Percentiles rank a stretch among this genome's conserved stretches.
Evolutionary conservation across 495 filamentous ascomycete genomes (phyloP).

Genomic region (Paragyromitra xinjiangensis): DNA sequence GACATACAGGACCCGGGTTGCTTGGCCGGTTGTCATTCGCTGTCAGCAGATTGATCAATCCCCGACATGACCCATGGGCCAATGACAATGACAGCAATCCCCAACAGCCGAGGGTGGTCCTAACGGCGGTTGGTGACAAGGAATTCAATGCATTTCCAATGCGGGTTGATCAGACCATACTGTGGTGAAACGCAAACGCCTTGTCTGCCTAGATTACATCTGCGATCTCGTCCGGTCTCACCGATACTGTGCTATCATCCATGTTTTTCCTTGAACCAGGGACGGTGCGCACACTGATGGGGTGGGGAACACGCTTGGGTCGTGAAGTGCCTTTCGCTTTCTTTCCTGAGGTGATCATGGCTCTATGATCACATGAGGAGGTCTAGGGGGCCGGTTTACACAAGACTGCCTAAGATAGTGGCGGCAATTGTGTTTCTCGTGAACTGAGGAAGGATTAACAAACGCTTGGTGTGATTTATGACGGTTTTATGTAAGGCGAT

Average conservation of each 20-base stretch:
- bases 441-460: not conserved
- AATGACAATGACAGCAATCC: slow-evolving; percentile 16
- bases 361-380: not conserved
- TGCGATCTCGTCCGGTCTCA: not conserved
- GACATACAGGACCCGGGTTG: slow-evolving; percentile 9
- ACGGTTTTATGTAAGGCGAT: not conserved
- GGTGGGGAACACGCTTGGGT: not conserved
- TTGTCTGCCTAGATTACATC: slow-evolving; percentile 11
- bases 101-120: not conserved
- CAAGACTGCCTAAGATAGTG: not conserved
- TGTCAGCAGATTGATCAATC: slow-evolving; percentile 12
- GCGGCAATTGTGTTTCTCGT: slow-evolving; percentile 1
- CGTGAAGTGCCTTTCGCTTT: not conserved
- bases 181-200: slow-evolving; percentile 2
- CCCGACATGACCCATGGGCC: slow-evolving; percentile 3
- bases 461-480: not conserved
- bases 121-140: not conserved
- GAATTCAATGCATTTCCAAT: slow-evolving; percentile 8
- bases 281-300: not conserved
- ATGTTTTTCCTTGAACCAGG: not conserved
- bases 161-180: slow-evolving; percentile 21
- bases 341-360: not conserved
- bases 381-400: not conserved
- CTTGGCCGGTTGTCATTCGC: slow-evolving; percentile 31
- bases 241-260: not conserved